These are phyloP conservation scores for Colletotrichum gigasporum DNA, from an alignment of 2,329 filamentous ascomycete genomes.

Conservation along the genomic window DNA sequence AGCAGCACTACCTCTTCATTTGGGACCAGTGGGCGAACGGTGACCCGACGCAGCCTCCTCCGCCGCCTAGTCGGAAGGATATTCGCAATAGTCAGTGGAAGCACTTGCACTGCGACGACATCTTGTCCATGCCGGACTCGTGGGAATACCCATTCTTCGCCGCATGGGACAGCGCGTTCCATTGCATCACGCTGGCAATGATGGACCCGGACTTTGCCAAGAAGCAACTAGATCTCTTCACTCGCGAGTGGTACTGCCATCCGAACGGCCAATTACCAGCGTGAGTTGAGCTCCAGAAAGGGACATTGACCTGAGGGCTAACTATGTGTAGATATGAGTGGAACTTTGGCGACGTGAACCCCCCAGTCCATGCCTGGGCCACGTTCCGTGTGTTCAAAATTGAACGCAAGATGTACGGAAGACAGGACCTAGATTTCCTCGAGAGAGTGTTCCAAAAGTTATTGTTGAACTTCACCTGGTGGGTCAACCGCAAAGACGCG, in stretches of 20 bases:
- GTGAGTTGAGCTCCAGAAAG: conserved; percentile 53
- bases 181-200: conserved; percentile 96
- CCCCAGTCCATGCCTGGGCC: conserved; percentile 95
- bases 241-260: conserved; percentile 98
- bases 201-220: conserved; percentile 98
- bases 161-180: conserved; percentile 96
- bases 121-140: conserved; percentile 96
- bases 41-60: conserved; percentile 87
- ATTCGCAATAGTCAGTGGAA: conserved; percentile 92
- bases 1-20: conserved; percentile 95
- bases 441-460: conserved; percentile 97
- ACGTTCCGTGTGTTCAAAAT: conserved; percentile 98
- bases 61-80: conserved; percentile 80
- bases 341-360: conserved; percentile 98
- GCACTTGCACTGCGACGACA: conserved; percentile 93
- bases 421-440: conserved; percentile 93
- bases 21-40: conserved; percentile 99
- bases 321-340: conserved; percentile 73
- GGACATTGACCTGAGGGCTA: conserved; percentile 10
- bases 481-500: conserved; percentile 95
- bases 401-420: conserved; percentile 95
- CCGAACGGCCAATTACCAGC: conserved; percentile 95
- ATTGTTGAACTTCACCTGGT: conserved; percentile 97
- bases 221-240: conserved; percentile 96
- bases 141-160: conserved; percentile 99